Conservation (phyloP, 106 monocot genomes). For the Hemerocallis citrina region DNA sequence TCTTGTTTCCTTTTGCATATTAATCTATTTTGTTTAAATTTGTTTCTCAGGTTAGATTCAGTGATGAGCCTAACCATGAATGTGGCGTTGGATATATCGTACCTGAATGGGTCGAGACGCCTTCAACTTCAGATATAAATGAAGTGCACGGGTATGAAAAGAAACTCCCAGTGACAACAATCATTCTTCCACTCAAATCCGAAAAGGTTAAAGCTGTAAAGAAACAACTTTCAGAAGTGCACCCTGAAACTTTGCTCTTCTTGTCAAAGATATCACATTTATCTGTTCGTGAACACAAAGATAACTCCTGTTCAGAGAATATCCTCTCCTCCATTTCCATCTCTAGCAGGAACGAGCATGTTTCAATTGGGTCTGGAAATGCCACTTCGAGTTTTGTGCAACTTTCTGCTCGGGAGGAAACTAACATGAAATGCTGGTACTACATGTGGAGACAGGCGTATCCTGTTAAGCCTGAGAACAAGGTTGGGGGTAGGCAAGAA, state of each 20-base stretch:
- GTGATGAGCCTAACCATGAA: neutral
- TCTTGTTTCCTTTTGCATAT: too few species aligned
- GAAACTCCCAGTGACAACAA: slow-evolving; percentile 2
- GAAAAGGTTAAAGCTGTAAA: slow-evolving; percentile 12
- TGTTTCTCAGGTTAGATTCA: slow-evolving; percentile 14
- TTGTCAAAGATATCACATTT: slow-evolving; percentile 13
- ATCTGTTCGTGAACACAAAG: slow-evolving; percentile 3
- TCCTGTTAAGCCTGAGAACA: slow-evolving; percentile 13
- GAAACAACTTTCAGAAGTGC: slow-evolving; percentile 10
- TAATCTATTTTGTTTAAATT: too few species aligned
- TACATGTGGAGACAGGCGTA: slow-evolving; percentile 21
- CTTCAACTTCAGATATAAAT: neutral
- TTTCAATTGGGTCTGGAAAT: neutral
- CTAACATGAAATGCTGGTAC: slow-evolving; percentile 1
- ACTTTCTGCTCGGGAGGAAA: slow-evolving; percentile 4
- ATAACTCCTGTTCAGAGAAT: neutral
- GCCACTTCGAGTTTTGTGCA: neutral
- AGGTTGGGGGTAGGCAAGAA: slow-evolving; percentile 1
- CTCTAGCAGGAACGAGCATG: neutral
- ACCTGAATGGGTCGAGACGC: slow-evolving; percentile 22
- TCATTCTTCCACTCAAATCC: slow-evolving; percentile 14
- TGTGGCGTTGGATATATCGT: slow-evolving; percentile 13
- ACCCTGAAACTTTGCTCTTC: slow-evolving; percentile 18
- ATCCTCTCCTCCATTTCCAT: neutral
- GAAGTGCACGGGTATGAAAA: slow-evolving; percentile 6